Percentiles rank a stretch among this genome's conserved stretches.
These are phyloP conservation scores for Pisolithus sp. DNA, from an alignment of 768 basidiomycete genomes.

Conservation along the genomic window DNA sequence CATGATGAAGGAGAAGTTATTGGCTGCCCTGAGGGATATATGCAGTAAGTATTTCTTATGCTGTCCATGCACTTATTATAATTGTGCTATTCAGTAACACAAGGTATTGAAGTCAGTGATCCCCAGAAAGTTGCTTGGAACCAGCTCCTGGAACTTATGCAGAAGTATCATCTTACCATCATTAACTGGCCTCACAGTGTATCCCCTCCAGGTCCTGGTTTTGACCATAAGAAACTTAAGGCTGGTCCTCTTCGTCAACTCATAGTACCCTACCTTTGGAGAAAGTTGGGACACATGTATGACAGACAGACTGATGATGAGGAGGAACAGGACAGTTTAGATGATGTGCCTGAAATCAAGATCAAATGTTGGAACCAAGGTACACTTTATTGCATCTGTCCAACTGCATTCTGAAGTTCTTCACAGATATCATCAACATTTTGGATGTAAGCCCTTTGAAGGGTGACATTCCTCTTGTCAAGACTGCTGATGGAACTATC, in stretches of 20 bases:
- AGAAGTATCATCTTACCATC: background rate
- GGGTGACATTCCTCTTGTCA: background rate
- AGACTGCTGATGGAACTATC: background rate
- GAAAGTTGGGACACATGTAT: background rate
- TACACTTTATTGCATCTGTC: background rate
- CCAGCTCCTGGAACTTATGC: background rate
- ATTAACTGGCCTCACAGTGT: background rate
- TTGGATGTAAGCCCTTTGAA: background rate
- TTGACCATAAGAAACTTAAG: background rate
- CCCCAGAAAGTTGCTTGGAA: background rate
- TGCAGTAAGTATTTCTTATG: background rate
- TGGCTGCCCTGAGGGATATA: background rate
- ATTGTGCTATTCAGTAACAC: background rate
- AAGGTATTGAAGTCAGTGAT: background rate
- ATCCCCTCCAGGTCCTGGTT: background rate
- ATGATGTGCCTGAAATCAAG: background rate
- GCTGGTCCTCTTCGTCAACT: background rate
- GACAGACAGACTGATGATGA: background rate
- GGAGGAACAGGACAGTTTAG: background rate
- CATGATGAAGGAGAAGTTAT: too few species aligned
- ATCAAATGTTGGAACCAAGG: background rate
- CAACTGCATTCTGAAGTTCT: background rate
- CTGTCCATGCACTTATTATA: background rate
- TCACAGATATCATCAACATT: background rate
- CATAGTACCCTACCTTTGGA: background rate